These are phyloP conservation scores for Phytophthora chlamydospora DNA, from an alignment of 352 stramenopile genomes.

Conservation along the genomic window DNA sequence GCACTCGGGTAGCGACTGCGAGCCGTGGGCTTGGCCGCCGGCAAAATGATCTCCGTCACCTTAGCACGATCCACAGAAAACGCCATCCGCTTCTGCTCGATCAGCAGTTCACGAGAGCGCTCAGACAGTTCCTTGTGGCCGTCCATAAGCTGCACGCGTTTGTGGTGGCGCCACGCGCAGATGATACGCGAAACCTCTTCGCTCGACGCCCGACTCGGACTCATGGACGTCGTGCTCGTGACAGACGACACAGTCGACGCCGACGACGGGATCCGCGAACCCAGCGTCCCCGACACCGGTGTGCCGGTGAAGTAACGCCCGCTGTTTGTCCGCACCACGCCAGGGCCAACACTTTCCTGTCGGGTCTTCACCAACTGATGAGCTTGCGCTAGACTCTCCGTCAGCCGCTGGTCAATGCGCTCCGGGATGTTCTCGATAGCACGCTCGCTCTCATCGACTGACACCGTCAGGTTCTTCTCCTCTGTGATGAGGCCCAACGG, in stretches of 20 bases:
- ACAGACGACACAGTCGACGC: constrained; percentile 46
- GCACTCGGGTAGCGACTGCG: constrained; percentile 61
- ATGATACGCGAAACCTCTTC: constrained; percentile 86
- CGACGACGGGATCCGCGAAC: constrained; percentile 55
- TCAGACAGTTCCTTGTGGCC: constrained; percentile 87
- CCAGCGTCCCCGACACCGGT: constrained; percentile 46
- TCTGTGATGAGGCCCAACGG: constrained; percentile 56
- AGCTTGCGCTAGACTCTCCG: constrained; percentile 74
- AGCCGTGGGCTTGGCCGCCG: constrained; percentile 48
- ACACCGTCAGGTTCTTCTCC: constrained; percentile 78
- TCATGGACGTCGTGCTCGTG: constrained; percentile 54
- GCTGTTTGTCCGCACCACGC: constrained; percentile 60
- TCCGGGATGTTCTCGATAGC: constrained; percentile 90
- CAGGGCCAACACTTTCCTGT: constrained; percentile 47
- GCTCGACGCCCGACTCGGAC: constrained; percentile 60
- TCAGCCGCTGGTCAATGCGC: constrained; percentile 78
- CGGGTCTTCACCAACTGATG: constrained; percentile 81
- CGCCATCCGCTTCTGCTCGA: constrained; percentile 89
- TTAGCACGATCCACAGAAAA: constrained; percentile 85
- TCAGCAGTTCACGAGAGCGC: constrained; percentile 74
- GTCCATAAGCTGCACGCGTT: constrained; percentile 87
- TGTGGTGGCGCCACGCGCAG: constrained; percentile 84
- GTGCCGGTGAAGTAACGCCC: constrained; percentile 46
- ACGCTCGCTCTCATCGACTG: constrained; percentile 81
- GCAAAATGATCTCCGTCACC: constrained; percentile 87